Conservation (phyloP, 208 protist genomes). For the Leishmania tropica region DNA sequence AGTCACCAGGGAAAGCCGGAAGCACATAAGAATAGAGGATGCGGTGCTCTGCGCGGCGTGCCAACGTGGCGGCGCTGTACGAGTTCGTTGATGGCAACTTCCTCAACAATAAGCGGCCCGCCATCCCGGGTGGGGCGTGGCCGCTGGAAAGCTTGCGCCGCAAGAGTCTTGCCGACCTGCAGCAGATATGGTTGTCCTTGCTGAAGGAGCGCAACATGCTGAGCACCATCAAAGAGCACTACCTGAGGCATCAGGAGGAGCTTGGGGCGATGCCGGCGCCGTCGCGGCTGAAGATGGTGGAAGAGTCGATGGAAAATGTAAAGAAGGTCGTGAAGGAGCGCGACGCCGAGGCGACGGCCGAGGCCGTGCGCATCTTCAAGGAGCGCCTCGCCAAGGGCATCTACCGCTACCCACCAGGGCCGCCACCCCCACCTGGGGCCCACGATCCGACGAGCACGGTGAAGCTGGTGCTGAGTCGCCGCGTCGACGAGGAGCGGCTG, state of each 20-base stretch:
- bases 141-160: slow-evolving; percentile 73
- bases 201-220: slow-evolving; percentile 95
- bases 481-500: slow-evolving; percentile 69
- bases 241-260: slow-evolving; percentile 89
- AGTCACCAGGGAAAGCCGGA: background rate
- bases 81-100: slow-evolving; percentile 92
- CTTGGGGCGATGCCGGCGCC: slow-evolving; percentile 91
- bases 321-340: slow-evolving; percentile 82
- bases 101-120: slow-evolving; percentile 87
- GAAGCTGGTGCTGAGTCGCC: slow-evolving; percentile 65
- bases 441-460: slow-evolving; percentile 64
- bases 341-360: slow-evolving; percentile 69
- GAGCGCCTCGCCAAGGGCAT: slow-evolving; percentile 67
- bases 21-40: slow-evolving; percentile 9
- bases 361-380: slow-evolving; percentile 72
- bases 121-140: slow-evolving; percentile 90
- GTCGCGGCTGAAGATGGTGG: slow-evolving; percentile 82
- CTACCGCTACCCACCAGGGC: slow-evolving; percentile 87
- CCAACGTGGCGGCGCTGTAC: slow-evolving; percentile 78
- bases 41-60: slow-evolving; percentile 30
- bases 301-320: slow-evolving; percentile 85
- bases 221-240: slow-evolving; percentile 79
- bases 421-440: slow-evolving; percentile 70
- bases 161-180: slow-evolving; percentile 92
- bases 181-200: slow-evolving; percentile 92